Evolutionary conservation across 1,139 yeast species (phyloP).

Genomic region (Kodamaea anthophila): DNA sequence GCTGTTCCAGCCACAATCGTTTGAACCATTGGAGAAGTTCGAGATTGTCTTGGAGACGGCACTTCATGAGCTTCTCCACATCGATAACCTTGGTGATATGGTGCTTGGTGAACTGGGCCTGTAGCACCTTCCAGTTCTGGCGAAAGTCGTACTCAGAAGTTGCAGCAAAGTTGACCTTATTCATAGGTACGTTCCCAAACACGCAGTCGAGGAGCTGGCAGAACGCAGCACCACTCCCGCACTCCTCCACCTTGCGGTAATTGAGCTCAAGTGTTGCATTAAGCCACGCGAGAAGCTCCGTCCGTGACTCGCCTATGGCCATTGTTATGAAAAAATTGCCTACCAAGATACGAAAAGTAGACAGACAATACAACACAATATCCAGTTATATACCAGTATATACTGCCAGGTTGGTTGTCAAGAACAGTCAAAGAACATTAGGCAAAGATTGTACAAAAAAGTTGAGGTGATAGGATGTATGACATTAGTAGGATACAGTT

Average conservation of each 20-base stretch:
- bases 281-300: constrained; percentile 81
- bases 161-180: constrained; percentile 63
- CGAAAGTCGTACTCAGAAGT: constrained; percentile 69
- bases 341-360: no score
- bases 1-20: constrained; percentile 72
- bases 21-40: constrained; percentile 93
- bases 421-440: no score
- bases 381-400: no score
- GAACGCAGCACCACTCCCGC: constrained; percentile 94
- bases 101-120: constrained; percentile 67
- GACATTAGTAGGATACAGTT: no score
- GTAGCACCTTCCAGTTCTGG: constrained; percentile 79
- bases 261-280: constrained; percentile 61
- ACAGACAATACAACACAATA: no score
- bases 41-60: constrained; percentile 87
- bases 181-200: constrained; percentile 74
- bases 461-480: no score
- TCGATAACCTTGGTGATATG: constrained; percentile 70
- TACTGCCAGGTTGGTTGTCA: no score
- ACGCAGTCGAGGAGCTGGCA: constrained; percentile 89
- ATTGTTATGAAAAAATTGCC: constrained; percentile 8
- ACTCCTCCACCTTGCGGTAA: constrained; percentile 78
- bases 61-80: constrained; percentile 75
- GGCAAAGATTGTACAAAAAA: no score
- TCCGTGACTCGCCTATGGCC: constrained; percentile 65